Base-by-base conservation (phyloP, 345 rosid species). In the Geranium rotundifolium region DNA sequence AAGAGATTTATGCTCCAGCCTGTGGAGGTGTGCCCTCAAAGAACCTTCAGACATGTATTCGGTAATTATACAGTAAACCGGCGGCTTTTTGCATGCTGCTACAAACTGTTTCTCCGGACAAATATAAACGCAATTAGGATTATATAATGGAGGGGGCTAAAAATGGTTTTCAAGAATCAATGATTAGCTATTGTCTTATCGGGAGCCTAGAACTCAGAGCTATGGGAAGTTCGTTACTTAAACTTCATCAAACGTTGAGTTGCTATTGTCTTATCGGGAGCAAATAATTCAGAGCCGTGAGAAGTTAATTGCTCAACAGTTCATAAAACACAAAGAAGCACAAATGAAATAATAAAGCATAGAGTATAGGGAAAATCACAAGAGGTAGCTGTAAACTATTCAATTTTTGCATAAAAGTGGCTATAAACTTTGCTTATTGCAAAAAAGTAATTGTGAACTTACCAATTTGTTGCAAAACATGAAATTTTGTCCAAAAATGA, bases 21-120 rank as follows among this genome's bases (percentile, higher is more conserved):
- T 95, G 80, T 90, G 99, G 76, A 95, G 76, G 78, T 72, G 86
- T 20, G 95, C 90, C 80, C 99, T 84, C 74, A 95, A 77, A 13
- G 89, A 85, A 61, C 95, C 95, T 73, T 83, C 87, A 19, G 95
- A 76, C 63, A 87, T 71, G 71, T 85, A 87, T 58, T 87, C 90
- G 0, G 90, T 87, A 57, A 87, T 74, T 41, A 87, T 73, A 70
- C 86, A 87, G 66, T 78, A 82, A 62, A 85, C 89, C 17, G 90
- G 87, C 23, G 95, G 90, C 69, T 85, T 83, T 80, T 77, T 87
- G 65, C 85, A 83, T 4, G 90, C 91, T 56, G 87, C 95, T 59
- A 81, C 85, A 58, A 85, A 85, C 95, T 87, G 84, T 66, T 57
- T 64, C 54, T 39, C 60, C 62, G 55, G 78, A 23, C 19, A 74